Percentiles rank a stretch among this genome's conserved stretches.
phyloP scores from a whole-genome alignment of 139 green algal species.

The Tetraselmis striata region DNA sequence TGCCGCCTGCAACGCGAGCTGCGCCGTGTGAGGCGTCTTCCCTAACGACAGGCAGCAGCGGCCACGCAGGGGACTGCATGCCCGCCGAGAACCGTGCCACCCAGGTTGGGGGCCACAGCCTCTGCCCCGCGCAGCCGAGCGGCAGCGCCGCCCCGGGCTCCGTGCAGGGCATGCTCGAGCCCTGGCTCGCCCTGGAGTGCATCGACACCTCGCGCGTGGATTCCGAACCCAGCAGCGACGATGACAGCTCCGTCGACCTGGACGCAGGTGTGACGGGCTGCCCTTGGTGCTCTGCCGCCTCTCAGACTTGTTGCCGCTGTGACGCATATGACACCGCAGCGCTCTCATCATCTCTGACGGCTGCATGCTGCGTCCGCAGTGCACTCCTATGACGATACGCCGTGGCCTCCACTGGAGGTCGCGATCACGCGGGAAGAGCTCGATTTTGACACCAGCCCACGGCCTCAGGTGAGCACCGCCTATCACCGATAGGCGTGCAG shows the following conservation, averaged over 20 bases:
- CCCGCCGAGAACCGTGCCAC: neutral
- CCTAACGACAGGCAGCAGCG: no score
- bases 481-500: neutral
- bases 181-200: neutral
- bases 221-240: neutral
- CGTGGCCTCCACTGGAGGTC: neutral
- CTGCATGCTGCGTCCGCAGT: neutral
- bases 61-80: no score
- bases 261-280: neutral
- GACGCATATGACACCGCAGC: no score
- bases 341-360: no score
- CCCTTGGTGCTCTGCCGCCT: neutral
- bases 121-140: neutral
- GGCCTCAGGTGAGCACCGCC: neutral
- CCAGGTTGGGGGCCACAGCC: neutral
- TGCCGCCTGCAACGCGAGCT: neutral
- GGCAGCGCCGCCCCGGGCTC: neutral
- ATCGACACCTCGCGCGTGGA: neutral
- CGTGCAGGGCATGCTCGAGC: neutral
- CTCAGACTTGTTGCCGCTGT: neutral
- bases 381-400: neutral
- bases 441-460: neutral
- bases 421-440: neutral
- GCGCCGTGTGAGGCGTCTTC: neutral
- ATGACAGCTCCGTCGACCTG: neutral